A percentile compares a stretch with the other conserved stretches of the same genome.
phyloP scores from a whole-genome alignment of 345 rosid genomes.

The sweet orange (Citrus sinensis) region DVS_A1.0 CM039169.1:10469001-10469500 shows the following conservation, averaged over 20 bases:
- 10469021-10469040: constrained; percentile 16
- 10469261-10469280: too few species aligned
- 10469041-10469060: constrained; percentile 22
- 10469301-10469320: background rate
- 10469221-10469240: background rate
- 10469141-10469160: background rate
- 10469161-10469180: background rate
- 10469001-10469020: background rate
- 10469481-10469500: background rate
- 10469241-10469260: constrained; percentile 13
- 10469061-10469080: constrained; percentile 17
- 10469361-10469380: background rate
- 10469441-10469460: constrained; percentile 4
- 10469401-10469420: too few species aligned
- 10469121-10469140: too few species aligned
- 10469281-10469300: too few species aligned
- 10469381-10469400: background rate
- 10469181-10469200: too few species aligned
- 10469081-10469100: background rate
- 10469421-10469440: background rate
- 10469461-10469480: constrained; percentile 20
- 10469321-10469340: too few species aligned
- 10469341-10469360: constrained; percentile 14
- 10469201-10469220: too few species aligned
- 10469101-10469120: too few species aligned